Conservation (phyloP, 768 basidiomycete genomes). For the Mycena chlorophos region DNA sequence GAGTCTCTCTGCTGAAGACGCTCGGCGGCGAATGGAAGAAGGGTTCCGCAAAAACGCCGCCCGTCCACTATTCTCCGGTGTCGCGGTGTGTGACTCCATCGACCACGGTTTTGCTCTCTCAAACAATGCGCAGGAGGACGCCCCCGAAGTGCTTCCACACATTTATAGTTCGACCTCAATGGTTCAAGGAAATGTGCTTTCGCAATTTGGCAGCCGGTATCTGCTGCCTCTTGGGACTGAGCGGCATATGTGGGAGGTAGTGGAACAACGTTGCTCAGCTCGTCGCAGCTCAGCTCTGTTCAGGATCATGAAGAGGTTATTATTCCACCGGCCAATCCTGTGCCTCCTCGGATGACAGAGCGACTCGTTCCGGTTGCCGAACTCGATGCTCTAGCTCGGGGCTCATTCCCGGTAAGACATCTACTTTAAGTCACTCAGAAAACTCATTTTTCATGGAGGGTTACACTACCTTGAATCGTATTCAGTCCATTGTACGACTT, state of each 20-base stretch:
- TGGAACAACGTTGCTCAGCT: not conserved
- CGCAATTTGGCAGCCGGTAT: slow-evolving; percentile 74
- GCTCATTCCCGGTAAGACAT: slow-evolving; percentile 79
- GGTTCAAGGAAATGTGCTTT: slow-evolving; percentile 62
- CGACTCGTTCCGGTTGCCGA: slow-evolving; percentile 68
- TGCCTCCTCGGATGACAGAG: slow-evolving; percentile 74
- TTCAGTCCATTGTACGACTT: slow-evolving; percentile 85
- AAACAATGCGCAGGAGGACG: slow-evolving; percentile 41
- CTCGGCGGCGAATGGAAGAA: slow-evolving; percentile 63
- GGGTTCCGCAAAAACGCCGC: slow-evolving; percentile 59
- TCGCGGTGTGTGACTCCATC: slow-evolving; percentile 42
- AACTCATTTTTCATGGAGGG: slow-evolving; percentile 49
- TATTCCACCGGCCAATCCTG: slow-evolving; percentile 77
- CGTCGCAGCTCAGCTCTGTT: slow-evolving; percentile 1
- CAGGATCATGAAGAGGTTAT: slow-evolving; percentile 89
- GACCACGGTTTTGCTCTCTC: not conserved
- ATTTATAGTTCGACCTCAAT: slow-evolving; percentile 76
- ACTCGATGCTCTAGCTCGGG: slow-evolving; percentile 72
- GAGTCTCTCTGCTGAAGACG: slow-evolving; percentile 44
- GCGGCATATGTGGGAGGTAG: slow-evolving; percentile 65
- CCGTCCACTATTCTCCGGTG: slow-evolving; percentile 62
- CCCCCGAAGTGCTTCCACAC: slow-evolving; percentile 74
- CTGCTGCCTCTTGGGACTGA: slow-evolving; percentile 82
- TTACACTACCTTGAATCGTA: slow-evolving; percentile 84
- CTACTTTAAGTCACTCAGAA: not conserved